phyloP scores from a whole-genome alignment of 106 monocot genomes.

The Alisma plantagoaquatica region DNA sequence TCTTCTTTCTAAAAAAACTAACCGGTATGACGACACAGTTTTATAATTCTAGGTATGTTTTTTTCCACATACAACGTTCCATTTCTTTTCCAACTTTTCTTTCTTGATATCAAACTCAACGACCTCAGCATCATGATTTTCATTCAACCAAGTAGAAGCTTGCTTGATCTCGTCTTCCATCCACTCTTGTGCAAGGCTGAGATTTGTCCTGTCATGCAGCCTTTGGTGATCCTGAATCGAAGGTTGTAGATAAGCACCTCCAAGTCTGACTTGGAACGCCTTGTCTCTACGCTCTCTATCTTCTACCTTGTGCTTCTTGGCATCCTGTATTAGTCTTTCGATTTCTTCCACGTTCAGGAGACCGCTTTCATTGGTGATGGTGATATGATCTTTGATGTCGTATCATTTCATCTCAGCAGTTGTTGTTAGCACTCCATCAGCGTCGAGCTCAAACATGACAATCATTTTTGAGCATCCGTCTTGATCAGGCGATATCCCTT shows the following conservation, averaged over 20 bases:
- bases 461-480: constrained; percentile 40
- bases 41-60: no score
- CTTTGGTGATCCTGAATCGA: constrained; percentile 16
- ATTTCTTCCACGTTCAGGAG: constrained; percentile 10
- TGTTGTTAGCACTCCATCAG: constrained; percentile 50
- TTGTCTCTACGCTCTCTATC: constrained; percentile 41
- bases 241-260: constrained; percentile 72
- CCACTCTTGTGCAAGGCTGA: no score
- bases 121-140: no score
- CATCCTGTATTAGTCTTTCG: constrained; percentile 4
- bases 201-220: no score
- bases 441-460: constrained; percentile 57
- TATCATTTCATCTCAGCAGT: constrained; percentile 47
- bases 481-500: constrained; percentile 49
- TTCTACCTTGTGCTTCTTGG: constrained; percentile 30
- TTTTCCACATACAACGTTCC: no score
- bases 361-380: constrained; percentile 15
- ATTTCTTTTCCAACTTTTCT: no score
- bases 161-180: no score
- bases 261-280: constrained; percentile 38
- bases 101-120: no score
- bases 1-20: no score
- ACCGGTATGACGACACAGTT: no score
- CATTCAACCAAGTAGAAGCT: no score
- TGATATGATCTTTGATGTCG: constrained; percentile 17